These are phyloP conservation scores for Coniella vitis DNA, from an alignment of 2,329 filamentous ascomycete genomes.

Conservation along the genomic window DNA sequence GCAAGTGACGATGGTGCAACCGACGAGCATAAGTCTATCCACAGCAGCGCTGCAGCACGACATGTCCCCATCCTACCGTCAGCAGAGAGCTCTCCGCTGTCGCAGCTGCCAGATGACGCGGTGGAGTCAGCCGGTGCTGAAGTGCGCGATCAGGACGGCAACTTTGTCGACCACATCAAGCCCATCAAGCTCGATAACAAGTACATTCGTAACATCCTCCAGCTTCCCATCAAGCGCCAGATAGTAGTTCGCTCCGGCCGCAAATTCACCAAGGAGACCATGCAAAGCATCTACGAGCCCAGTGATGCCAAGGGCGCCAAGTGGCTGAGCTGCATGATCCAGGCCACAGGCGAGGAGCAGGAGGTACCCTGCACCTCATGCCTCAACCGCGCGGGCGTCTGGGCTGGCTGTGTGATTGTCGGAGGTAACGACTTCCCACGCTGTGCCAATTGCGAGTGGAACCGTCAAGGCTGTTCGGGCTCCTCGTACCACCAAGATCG, in stretches of 20 bases:
- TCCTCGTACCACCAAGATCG: conserved; percentile 14
- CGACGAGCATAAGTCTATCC: neutral
- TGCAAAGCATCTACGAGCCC: conserved; percentile 35
- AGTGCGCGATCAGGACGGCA: conserved; percentile 32
- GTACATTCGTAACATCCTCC: conserved; percentile 31
- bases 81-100: conserved; percentile 8
- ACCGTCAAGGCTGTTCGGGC: conserved; percentile 23
- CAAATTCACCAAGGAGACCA: conserved; percentile 32
- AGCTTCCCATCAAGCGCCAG: conserved; percentile 30
- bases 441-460: conserved; percentile 48
- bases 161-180: conserved; percentile 30
- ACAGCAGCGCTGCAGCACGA: neutral
- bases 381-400: conserved; percentile 35
- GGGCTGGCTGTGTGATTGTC: conserved; percentile 38
- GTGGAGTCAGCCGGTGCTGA: conserved; percentile 23
- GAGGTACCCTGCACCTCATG: conserved; percentile 34
- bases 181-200: conserved; percentile 32
- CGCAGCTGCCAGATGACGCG: conserved; percentile 6
- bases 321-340: conserved; percentile 43
- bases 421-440: conserved; percentile 35
- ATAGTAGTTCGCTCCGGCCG: conserved; percentile 36
- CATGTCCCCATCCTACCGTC: neutral
- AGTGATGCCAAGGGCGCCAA: conserved; percentile 36
- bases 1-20: neutral
- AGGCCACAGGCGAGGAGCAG: conserved; percentile 40